Conservation (phyloP, 805 yeast species). For the Henningerozyma blattae region DNA sequence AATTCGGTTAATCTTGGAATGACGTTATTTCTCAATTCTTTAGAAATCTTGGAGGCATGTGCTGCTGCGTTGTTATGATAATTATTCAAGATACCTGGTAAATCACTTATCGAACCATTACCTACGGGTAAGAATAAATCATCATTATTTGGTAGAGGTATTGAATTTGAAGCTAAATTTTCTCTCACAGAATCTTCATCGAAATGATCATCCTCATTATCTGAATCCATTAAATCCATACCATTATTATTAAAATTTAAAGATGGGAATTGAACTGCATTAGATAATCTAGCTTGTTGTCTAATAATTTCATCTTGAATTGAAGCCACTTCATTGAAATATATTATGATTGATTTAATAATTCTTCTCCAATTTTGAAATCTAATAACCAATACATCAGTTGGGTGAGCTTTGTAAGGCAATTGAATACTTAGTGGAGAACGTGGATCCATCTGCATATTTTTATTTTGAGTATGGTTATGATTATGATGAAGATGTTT, state of each 20-base stretch:
- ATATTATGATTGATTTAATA: slow-evolving; percentile 60
- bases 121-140: slow-evolving; percentile 64
- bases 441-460: slow-evolving; percentile 29
- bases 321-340: slow-evolving; percentile 66
- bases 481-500: too few species aligned
- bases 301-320: slow-evolving; percentile 84
- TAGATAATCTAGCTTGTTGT: slow-evolving; percentile 70
- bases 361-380: slow-evolving; percentile 81
- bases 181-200: too few species aligned
- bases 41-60: slow-evolving; percentile 44
- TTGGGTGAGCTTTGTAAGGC: slow-evolving; percentile 62
- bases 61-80: slow-evolving; percentile 51
- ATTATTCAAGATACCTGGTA: slow-evolving; percentile 59
- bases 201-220: too few species aligned
- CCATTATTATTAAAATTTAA: too few species aligned
- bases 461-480: too few species aligned
- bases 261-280: slow-evolving; percentile 46
- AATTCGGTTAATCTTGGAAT: slow-evolving; percentile 59
- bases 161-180: too few species aligned
- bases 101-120: slow-evolving; percentile 68
- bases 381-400: slow-evolving; percentile 74
- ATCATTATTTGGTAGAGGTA: slow-evolving; percentile 10
- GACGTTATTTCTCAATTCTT: slow-evolving; percentile 47
- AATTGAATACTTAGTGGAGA: slow-evolving; percentile 38
- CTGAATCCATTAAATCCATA: too few species aligned